These are phyloP conservation scores for Sporisorium sorghi DNA, from an alignment of 1,284 basidiomycete species.

Conservation along the genomic window DNA sequence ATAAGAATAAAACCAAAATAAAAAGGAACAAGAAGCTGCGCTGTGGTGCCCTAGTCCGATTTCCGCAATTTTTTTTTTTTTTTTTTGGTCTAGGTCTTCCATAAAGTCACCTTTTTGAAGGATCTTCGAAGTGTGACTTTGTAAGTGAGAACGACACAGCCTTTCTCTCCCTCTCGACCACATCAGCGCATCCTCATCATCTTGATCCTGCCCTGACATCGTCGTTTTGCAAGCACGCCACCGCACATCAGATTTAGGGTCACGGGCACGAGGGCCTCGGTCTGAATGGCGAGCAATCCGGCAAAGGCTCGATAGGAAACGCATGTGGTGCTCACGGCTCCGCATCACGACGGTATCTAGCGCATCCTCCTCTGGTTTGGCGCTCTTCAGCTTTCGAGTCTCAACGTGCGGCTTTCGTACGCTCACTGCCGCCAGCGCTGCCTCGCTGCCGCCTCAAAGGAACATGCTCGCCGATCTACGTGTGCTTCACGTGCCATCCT, in stretches of 20 bases:
- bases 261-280: too few relatives aligned
- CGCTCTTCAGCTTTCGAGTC: not conserved
- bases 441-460: not conserved
- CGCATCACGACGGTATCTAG: constrained; percentile 3
- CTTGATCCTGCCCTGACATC: not conserved
- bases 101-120: not conserved
- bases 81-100: constrained; percentile 1
- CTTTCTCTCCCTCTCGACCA: not conserved
- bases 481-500: constrained; percentile 61
- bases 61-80: constrained; percentile 1
- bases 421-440: not conserved
- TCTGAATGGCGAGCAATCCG: not conserved
- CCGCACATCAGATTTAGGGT: not conserved
- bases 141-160: not conserved
- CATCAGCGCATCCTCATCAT: not conserved
- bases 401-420: constrained; percentile 11
- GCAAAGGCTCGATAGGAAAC: constrained; percentile 9
- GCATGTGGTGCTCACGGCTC: constrained; percentile 32
- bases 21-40: not conserved
- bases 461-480: constrained; percentile 54
- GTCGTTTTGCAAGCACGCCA: not conserved
- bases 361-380: constrained; percentile 1
- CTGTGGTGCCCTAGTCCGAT: constrained; percentile 7
- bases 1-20: too few relatives aligned
- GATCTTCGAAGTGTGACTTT: not conserved